These are phyloP conservation scores for Suillus plorans DNA, from an alignment of 768 basidiomycete genomes.

Conservation along the genomic window DNA sequence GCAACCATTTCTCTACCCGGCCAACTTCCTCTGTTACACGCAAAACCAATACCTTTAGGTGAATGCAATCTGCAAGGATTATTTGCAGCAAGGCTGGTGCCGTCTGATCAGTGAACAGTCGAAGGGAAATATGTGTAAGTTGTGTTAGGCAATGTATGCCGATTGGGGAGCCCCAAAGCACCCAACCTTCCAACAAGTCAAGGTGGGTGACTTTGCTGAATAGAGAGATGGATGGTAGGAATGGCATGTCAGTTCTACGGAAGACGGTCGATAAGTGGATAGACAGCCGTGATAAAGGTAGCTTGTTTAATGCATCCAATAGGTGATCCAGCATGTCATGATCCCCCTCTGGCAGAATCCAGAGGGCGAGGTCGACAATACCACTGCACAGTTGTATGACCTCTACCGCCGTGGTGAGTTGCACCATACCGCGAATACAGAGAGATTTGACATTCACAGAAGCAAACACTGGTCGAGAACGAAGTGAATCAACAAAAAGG, in stretches of 20 bases:
- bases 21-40: neutral
- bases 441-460: neutral
- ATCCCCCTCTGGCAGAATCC: neutral
- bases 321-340: neutral
- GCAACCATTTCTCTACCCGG: neutral
- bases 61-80: neutral
- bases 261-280: neutral
- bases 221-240: neutral
- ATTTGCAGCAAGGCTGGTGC: neutral
- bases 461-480: neutral
- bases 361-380: neutral
- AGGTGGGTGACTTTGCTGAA: conserved; percentile 2
- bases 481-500: too few relatives aligned
- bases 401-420: neutral
- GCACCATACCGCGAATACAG: neutral
- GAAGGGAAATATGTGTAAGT: conserved; percentile 2
- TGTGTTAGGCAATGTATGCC: neutral
- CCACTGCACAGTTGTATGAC: neutral
- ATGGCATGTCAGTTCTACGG: neutral
- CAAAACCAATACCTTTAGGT: neutral
- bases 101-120: neutral
- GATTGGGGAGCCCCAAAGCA: conserved; percentile 3
- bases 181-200: conserved; percentile 2
- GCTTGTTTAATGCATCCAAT: neutral
- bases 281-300: neutral